phyloP scores from a whole-genome alignment of 1,284 basidiomycete genomes.

The Tylopilus orsonianus region DNA sequence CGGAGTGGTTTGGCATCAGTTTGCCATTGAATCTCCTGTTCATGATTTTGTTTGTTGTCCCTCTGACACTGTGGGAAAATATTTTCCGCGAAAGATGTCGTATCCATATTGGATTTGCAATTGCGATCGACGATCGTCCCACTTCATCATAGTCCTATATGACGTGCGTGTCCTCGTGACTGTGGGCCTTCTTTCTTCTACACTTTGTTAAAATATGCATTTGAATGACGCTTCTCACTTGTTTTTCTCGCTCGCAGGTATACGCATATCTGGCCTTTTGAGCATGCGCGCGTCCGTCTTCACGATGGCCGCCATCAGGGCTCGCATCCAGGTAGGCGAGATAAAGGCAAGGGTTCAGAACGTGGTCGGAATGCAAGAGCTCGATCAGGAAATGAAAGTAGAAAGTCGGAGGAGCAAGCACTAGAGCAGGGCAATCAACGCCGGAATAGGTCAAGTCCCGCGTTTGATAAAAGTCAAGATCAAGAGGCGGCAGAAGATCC shows the following conservation, averaged over 20 bases:
- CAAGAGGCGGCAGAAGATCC: neutral
- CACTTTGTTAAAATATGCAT: neutral
- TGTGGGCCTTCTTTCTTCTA: neutral
- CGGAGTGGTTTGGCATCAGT: neutral
- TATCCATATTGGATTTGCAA: neutral
- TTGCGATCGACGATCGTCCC: constrained; percentile 10
- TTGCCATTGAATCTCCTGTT: neutral
- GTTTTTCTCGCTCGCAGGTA: constrained; percentile 51
- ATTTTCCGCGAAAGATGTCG: neutral
- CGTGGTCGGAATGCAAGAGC: constrained; percentile 18
- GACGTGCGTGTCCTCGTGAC: too few species aligned
- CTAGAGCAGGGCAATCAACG: constrained; percentile 13
- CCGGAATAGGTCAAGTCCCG: constrained; percentile 28
- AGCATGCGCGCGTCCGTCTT: constrained; percentile 84
- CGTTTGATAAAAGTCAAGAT: constrained; percentile 2
- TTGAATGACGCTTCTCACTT: constrained; percentile 9
- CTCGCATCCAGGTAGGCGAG: constrained; percentile 30
- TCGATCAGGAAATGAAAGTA: constrained; percentile 9
- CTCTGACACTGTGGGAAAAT: neutral
- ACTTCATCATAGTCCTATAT: too few species aligned
- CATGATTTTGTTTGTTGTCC: neutral
- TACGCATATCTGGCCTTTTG: constrained; percentile 95
- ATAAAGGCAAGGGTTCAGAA: constrained; percentile 16
- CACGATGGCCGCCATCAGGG: constrained; percentile 39
- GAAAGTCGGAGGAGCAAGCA: constrained; percentile 5